A percentile compares a stretch with the other conserved stretches of the same genome.
phyloP scores from a whole-genome alignment of 805 yeast genomes.

The Myxozyma melibiosi region DNA sequence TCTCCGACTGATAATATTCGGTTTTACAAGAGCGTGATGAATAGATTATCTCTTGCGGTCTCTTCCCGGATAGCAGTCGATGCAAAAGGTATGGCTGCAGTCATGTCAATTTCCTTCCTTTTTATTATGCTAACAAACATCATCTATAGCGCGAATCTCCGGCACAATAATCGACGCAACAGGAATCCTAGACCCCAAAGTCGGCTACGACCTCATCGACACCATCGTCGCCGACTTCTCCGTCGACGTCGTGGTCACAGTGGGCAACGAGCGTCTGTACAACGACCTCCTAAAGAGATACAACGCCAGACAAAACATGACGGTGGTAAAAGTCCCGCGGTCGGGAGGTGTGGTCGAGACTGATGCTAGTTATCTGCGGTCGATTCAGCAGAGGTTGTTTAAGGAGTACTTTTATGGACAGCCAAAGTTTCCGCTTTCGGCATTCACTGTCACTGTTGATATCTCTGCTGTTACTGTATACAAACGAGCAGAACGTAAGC shows the following conservation, averaged over 20 bases:
- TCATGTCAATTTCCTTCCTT: too few relatives aligned
- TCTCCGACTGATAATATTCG: slow-evolving; percentile 57
- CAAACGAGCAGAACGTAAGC: slow-evolving; percentile 52
- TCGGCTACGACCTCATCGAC: slow-evolving; percentile 51
- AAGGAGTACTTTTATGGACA: slow-evolving; percentile 90
- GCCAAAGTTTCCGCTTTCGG: slow-evolving; percentile 66
- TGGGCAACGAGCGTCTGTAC: slow-evolving; percentile 74
- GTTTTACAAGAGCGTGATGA: slow-evolving; percentile 53
- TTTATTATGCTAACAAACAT: background rate
- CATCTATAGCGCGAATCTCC: slow-evolving; percentile 41
- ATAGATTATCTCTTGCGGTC: slow-evolving; percentile 55
- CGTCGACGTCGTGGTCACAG: slow-evolving; percentile 61
- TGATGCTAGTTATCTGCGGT: slow-evolving; percentile 69
- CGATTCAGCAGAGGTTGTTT: slow-evolving; percentile 72
- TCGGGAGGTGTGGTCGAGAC: slow-evolving; percentile 77
- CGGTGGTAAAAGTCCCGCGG: slow-evolving; percentile 63
- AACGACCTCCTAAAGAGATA: slow-evolving; percentile 60
- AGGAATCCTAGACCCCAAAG: slow-evolving; percentile 55
- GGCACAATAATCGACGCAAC: slow-evolving; percentile 81
- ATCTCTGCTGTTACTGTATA: slow-evolving; percentile 61
- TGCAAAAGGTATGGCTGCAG: slow-evolving; percentile 24
- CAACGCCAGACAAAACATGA: slow-evolving; percentile 37
- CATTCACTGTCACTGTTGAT: slow-evolving; percentile 80
- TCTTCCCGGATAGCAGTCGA: slow-evolving; percentile 55
- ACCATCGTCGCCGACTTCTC: slow-evolving; percentile 60